Conservation (phyloP, 495 filamentous ascomycete species). For the Poronia punctata region DNA sequence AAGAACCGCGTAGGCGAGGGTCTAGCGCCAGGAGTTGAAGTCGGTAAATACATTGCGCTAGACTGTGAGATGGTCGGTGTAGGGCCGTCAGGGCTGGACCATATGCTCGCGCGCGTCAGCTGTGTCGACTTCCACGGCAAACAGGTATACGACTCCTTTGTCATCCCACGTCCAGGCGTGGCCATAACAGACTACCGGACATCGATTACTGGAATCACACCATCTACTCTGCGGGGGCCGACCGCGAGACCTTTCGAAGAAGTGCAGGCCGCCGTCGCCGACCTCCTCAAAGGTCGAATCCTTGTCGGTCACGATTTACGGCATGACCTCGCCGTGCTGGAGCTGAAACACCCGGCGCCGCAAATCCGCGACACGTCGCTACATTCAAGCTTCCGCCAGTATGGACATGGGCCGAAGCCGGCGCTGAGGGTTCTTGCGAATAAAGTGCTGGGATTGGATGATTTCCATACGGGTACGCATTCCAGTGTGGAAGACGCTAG, state of each 20-base stretch:
- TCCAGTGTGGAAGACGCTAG: slow-evolving; percentile 77
- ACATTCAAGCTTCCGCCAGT: slow-evolving; percentile 62
- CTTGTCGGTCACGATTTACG: slow-evolving; percentile 86
- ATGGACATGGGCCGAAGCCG: slow-evolving; percentile 72
- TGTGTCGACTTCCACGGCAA: slow-evolving; percentile 88
- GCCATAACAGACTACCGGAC: slow-evolving; percentile 85
- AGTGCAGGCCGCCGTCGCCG: slow-evolving; percentile 65
- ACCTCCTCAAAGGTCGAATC: slow-evolving; percentile 64
- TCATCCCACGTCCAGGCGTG: slow-evolving; percentile 56
- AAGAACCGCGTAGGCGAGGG: slow-evolving; percentile 42
- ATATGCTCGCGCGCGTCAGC: slow-evolving; percentile 73
- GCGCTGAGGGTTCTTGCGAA: slow-evolving; percentile 66
- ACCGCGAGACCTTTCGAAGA: slow-evolving; percentile 61
- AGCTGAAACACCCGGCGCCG: slow-evolving; percentile 65
- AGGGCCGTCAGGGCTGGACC: slow-evolving; percentile 60
- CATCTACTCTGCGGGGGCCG: slow-evolving; percentile 55
- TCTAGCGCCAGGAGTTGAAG: slow-evolving; percentile 38
- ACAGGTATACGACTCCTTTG: slow-evolving; percentile 87
- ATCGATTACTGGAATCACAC: slow-evolving; percentile 68
- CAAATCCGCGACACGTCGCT: slow-evolving; percentile 81
- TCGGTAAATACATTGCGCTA: slow-evolving; percentile 83
- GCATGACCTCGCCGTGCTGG: slow-evolving; percentile 73
- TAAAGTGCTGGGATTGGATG: slow-evolving; percentile 64
- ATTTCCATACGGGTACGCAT: slow-evolving; percentile 71
- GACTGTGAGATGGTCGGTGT: slow-evolving; percentile 99